Evolutionary conservation across 169 alveolate species (phyloP).

Genomic region (Miamiensis avidus): DNA sequence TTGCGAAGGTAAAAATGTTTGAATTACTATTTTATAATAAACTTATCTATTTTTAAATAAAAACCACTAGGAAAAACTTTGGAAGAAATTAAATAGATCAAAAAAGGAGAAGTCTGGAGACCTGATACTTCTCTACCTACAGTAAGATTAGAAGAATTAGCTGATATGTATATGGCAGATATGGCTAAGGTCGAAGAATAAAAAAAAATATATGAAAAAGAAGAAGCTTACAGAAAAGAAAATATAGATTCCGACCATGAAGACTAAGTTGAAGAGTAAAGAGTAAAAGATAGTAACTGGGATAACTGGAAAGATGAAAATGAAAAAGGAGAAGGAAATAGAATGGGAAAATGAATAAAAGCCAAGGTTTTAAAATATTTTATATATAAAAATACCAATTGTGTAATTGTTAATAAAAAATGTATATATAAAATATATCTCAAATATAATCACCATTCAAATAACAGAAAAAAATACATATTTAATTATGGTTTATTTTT

Average conservation of each 20-base stretch:
- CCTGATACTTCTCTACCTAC: constrained; percentile 35
- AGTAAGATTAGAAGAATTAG: constrained; percentile 49
- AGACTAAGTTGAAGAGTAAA: constrained; percentile 32
- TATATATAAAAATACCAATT: no score
- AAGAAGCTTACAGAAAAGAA: constrained; percentile 16
- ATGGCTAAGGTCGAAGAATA: constrained; percentile 28
- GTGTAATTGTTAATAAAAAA: no score
- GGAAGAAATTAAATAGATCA: constrained; percentile 3
- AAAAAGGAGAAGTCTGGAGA: constrained; percentile 33
- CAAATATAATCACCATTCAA: no score
- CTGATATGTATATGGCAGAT: constrained; percentile 37
- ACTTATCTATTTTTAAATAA: neutral
- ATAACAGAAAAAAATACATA: no score
- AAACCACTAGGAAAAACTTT: neutral
- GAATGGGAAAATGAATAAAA: no score
- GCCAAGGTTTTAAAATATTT: no score
- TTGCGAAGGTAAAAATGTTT: constrained; percentile 9
- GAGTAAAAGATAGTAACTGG: constrained; percentile 47
- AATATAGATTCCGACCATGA: constrained; percentile 50
- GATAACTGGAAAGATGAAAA: constrained; percentile 67
- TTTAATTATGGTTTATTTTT: no score
- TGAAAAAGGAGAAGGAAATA: constrained; percentile 66
- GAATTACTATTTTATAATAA: neutral
- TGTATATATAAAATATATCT: no score
- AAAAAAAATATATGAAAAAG: constrained; percentile 28